Evolutionary conservation across 331 rosid genomes (phyloP).

Genomic region (Quercus tomentella): DNA sequence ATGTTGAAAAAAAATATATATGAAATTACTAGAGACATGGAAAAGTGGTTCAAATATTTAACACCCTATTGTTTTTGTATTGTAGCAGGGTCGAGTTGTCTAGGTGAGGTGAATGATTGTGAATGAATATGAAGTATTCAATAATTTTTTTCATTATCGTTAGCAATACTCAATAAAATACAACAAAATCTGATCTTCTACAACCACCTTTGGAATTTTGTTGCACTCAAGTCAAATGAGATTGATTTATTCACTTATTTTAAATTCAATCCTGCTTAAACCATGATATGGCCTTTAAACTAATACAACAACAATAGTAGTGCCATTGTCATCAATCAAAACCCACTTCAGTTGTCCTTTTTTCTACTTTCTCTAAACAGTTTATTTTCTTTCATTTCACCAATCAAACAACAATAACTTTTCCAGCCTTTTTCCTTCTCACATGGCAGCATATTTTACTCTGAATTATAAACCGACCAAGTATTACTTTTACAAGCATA

Average conservation of each 20-base stretch:
- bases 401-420: slow-evolving; percentile 18
- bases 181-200: slow-evolving; percentile 10
- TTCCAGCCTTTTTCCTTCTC: slow-evolving; percentile 26
- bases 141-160: too few relatives aligned
- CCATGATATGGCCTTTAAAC: neutral
- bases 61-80: too few relatives aligned
- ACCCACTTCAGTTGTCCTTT: slow-evolving; percentile 27
- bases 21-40: too few relatives aligned
- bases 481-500: slow-evolving; percentile 12
- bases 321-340: too few relatives aligned
- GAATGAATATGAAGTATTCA: too few relatives aligned
- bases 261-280: slow-evolving; percentile 14
- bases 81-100: too few relatives aligned
- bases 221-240: slow-evolving; percentile 41
- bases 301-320: neutral
- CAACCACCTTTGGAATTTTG: slow-evolving; percentile 39
- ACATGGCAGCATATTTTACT: slow-evolving; percentile 11
- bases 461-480: slow-evolving; percentile 3
- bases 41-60: too few relatives aligned
- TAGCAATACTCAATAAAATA: neutral
- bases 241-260: neutral
- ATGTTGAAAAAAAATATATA: too few relatives aligned
- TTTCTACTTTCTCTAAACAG: slow-evolving; percentile 13
- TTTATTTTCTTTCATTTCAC: neutral
- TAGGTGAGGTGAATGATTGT: too few relatives aligned